Base-by-base conservation (phyloP, 208 protist genomes). In the Leishmania tarentolae region DNA sequence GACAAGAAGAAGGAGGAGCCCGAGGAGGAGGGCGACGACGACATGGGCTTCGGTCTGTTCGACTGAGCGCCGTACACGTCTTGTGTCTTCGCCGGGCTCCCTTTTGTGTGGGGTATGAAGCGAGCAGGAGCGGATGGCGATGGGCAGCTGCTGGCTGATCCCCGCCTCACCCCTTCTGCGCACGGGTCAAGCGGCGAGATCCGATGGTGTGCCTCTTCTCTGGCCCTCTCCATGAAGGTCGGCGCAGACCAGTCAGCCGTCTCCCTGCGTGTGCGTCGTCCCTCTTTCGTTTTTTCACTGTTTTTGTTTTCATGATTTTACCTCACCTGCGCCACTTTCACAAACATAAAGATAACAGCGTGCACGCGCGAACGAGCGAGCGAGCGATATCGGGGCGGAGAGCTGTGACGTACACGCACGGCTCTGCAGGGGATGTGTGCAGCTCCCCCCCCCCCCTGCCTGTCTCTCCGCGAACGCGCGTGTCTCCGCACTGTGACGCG, bases 31-130 rank as follows among this genome's bases (percentile, higher is more conserved):
- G 93, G 91, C 76, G 94, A 98, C 74, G 96, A 97, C 83, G 92
- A 94, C 53, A 97, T 97, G 93, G 94, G 92, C 80, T 97, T 98
- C 80, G 95, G 93, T 90, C 94, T 98, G 79, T 98, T 98, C 84
- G 95, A 98, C 88, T 98, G 95, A 72, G 68, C 15, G 37, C 28
- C 9, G 8, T 47, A 8, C 17, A 11, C 68, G 0, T 47, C 68
- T 19, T 35, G 21, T 28, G 44, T 21, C 3, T 3, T 66, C 24
- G 59, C 11, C 4, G 59, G 59, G 5, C 7, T 15, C 24, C 8
- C 19, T 2, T 44, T 15, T 31, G 63, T 24, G 8, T n/a, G 4
- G 63, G 4, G 31, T 24, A 42, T 69, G 35, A 2, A 44, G 21
- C 31, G n/a, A 35, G 7, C 2, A 17, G 6, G 35, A 42, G 17